A percentile compares a stretch with the other conserved stretches of the same genome.
Evolutionary conservation across 2,329 filamentous ascomycete genomes (phyloP).

Genomic region (Laburnicola sp.): DNA sequence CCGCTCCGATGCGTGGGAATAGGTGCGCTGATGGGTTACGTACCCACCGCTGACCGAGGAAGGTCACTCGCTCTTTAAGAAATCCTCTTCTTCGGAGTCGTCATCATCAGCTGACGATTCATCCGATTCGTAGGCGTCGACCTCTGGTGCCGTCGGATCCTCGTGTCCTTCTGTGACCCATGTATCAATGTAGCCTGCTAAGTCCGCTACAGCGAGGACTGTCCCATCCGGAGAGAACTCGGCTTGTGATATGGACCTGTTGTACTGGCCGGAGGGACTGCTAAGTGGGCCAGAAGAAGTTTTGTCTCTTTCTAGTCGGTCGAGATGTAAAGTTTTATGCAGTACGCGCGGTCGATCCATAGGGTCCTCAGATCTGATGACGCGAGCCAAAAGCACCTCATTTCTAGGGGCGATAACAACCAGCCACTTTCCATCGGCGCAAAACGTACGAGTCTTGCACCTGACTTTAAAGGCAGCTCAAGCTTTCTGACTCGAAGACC

Average conservation of each 20-base stretch:
- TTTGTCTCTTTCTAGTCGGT: constrained; percentile 40
- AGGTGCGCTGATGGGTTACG: constrained; percentile 67
- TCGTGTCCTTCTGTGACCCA: constrained; percentile 71
- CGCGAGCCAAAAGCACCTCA: constrained; percentile 52
- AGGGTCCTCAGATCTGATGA: constrained; percentile 48
- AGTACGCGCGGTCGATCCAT: constrained; percentile 45
- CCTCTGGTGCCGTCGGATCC: constrained; percentile 50
- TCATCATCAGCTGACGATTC: constrained; percentile 32
- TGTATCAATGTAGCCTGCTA: constrained; percentile 83
- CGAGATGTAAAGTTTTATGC: constrained; percentile 43
- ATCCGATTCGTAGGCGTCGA: constrained; percentile 42
- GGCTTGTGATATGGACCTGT: constrained; percentile 71
- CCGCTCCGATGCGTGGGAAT: constrained; percentile 51
- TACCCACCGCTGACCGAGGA: constrained; percentile 70
- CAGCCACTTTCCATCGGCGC: constrained; percentile 73
- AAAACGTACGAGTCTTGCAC: constrained; percentile 70
- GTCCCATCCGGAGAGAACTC: constrained; percentile 80
- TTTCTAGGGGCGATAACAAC: constrained; percentile 56
- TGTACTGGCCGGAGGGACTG: constrained; percentile 73
- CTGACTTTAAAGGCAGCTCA: constrained; percentile 63
- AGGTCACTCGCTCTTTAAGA: constrained; percentile 50
- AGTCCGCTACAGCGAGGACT: constrained; percentile 76
- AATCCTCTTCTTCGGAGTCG: constrained; percentile 53
- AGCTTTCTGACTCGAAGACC: constrained; percentile 72
- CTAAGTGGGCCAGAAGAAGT: constrained; percentile 49